Base-by-base conservation (phyloP, 2,329 filamentous ascomycete species). In the Alternaria arbusti region DNA sequence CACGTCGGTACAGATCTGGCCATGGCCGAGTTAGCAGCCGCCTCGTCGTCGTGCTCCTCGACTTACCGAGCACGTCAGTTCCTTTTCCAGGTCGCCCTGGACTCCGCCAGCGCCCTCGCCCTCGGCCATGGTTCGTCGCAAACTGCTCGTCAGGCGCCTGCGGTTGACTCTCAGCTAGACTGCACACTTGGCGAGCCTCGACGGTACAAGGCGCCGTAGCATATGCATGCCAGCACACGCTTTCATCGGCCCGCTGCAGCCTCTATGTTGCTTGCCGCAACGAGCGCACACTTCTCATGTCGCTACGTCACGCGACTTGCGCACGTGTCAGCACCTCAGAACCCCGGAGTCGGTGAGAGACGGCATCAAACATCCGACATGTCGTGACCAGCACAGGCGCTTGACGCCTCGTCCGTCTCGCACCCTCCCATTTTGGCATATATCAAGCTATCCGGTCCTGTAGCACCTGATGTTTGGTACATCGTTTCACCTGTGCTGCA, bases 1-100 rank as follows among this genome's bases (percentile, higher is more conserved):
- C 69, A 97, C 88, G 80, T 98, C 96, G 72, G 95, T 97, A 85
- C 96, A 99, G 75, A 99, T 99, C 94, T 97, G 71, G 20, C 43
- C 49, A 52, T 56, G 54, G 54, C 54, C 25, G 8, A 32, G 57
- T 76, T 70, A 77, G 75, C 68, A 71, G 60, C 59, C 54, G 50
- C 63, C 67, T 68, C 63, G 63, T 59, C 51, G 62, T 49, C 43
- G 54, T 57, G 55, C 55, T 66, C 50, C 57, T 64, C 61, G 28
- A 88, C 91, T 83, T 87, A 97, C 94, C 78, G 95, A 97, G 84
- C 95, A 98, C 57, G 91, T 94, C 82, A 98, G 85, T 87, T 99
- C 96, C 81, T 91, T 95, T 83, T 97, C 96, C 72, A 97, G 86
- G 80, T 96, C 93, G 73, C 84, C 76, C 57, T 85, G 76, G 74